Evolutionary conservation across 129 eudicot species (phyloP).

Genomic region (Pittosporum tobira): DNA sequence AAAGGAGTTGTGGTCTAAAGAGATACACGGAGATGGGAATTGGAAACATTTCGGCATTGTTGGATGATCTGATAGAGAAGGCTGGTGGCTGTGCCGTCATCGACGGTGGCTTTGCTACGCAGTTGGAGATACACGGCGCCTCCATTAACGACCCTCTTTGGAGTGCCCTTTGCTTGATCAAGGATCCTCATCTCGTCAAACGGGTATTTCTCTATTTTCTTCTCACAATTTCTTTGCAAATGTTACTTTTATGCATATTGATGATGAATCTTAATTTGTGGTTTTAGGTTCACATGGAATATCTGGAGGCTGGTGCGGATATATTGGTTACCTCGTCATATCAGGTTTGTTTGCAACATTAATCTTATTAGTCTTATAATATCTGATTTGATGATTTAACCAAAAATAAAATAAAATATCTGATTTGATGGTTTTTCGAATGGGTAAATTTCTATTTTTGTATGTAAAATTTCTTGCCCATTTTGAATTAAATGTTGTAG

Average conservation of each 20-base stretch:
- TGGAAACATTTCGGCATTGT: conserved; percentile 9
- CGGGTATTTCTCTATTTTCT: conserved; percentile 23
- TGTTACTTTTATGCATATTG: no score
- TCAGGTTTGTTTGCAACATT: conserved; percentile 55
- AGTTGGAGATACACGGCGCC: conserved; percentile 76
- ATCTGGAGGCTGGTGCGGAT: conserved; percentile 91
- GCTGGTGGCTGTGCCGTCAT: conserved; percentile 84
- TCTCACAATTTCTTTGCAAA: not conserved
- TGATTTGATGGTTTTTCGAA: no score
- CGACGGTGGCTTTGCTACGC: conserved; percentile 85
- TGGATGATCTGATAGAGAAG: conserved; percentile 49
- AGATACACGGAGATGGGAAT: conserved; percentile 20
- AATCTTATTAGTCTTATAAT: not conserved
- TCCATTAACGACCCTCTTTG: conserved; percentile 71
- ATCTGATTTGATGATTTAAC: not conserved
- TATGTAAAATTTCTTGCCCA: no score
- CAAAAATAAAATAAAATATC: no score
- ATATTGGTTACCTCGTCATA: conserved; percentile 77
- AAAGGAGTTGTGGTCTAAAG: not conserved
- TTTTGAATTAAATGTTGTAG: no score
- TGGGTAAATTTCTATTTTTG: no score
- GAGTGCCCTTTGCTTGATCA: conserved; percentile 79
- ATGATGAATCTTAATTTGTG: not conserved
- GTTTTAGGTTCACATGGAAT: conserved; percentile 77
- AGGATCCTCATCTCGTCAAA: conserved; percentile 60